Evolutionary conservation across 257 asterid species (phyloP), one percentile per base, ranked within the genome.

Genomic region (Forsythia viridissima): DNA sequence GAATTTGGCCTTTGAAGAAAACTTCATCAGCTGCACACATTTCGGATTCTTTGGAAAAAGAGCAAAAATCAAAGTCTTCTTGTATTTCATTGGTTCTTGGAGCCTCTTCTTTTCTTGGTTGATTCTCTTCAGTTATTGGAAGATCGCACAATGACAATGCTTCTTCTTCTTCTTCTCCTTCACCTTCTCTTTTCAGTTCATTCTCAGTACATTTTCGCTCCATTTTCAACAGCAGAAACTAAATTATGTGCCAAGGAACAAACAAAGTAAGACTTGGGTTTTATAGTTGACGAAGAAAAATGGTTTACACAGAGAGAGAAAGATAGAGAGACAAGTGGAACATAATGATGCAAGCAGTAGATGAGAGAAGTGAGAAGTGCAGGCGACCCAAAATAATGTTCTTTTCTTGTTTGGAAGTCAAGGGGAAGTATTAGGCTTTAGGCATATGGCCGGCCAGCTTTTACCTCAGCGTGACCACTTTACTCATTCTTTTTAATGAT

Each of bases 21-120:
- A 95, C 82, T 16, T 93, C 93, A 75, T 95, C 99, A 1, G 97
- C 98, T 0, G 88, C 86, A n/a, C 97, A 92, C 97, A 92, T 91
- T 77, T 91, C 93, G 0, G 91, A 81, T 42, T 88, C 92, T 61
- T 81, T 84, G 0, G 86, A 84, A 6, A 80, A 10, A 1, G 86
- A 82, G 70, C 90, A 84, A 69, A 95, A 95, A 80, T 93, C 89
- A 51, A 95, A 95, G 2, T 93, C 97, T 44, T 92, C 97, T 10
- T 84, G 77, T 2, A 40, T 10, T 37, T 73, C 84, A 8, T 4
- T 46, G 13, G 6, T 52, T 7, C 38, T 12, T 37, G 6, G 48
- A 41, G 16, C 30, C 6, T 78, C 21, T 52, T 84, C 85, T 76
- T 81, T 83, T 73, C 73, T 77, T 12, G 76, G 51, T 18, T 79